Evolutionary conservation across 2,329 filamentous ascomycete species (phyloP).

Genomic region (Didymella segeticola): DNA sequence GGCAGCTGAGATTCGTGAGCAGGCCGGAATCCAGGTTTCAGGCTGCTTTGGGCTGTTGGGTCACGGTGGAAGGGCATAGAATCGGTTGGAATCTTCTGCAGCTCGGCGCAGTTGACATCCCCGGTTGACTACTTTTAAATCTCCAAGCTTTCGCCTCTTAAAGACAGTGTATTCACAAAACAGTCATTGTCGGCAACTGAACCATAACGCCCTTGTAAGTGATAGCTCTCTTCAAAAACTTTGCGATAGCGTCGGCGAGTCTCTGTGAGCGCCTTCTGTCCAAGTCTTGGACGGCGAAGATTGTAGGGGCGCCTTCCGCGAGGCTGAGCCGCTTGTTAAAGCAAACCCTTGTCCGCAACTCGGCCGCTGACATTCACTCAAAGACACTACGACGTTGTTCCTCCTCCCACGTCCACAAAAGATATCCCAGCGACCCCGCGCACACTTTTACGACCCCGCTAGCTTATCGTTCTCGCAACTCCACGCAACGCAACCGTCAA

Average conservation of each 20-base stretch:
- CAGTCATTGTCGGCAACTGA: conserved; percentile 7
- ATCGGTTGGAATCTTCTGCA: conserved; percentile 45
- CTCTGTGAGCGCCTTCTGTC: conserved; percentile 28
- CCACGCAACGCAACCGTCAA: conserved; percentile 44
- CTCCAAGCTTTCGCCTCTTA: conserved; percentile 28
- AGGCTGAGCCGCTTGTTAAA: conserved; percentile 27
- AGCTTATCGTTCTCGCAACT: conserved; percentile 26
- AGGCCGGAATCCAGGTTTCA: conserved; percentile 16
- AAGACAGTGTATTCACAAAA: conserved; percentile 20
- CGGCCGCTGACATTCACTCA: conserved; percentile 25
- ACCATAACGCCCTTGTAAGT: conserved; percentile 14
- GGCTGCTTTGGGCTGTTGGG: conserved; percentile 35
- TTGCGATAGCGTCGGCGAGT: conserved; percentile 17
- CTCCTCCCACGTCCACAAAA: conserved; percentile 11
- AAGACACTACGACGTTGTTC: conserved; percentile 15
- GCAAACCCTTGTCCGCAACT: conserved; percentile 19
- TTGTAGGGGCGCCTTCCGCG: conserved; percentile 17
- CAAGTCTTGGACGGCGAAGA: conserved; percentile 12
- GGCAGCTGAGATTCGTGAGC: conserved; percentile 18
- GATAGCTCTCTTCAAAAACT: neutral
- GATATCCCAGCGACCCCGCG: conserved; percentile 17
- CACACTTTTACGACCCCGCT: conserved; percentile 36
- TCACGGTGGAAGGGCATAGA: conserved; percentile 44
- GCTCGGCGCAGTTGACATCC: conserved; percentile 45
- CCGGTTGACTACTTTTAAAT: conserved; percentile 45